These are phyloP conservation scores for Yarrowia galli DNA, from an alignment of 1,139 yeast genomes.

Conservation along the genomic window DNA sequence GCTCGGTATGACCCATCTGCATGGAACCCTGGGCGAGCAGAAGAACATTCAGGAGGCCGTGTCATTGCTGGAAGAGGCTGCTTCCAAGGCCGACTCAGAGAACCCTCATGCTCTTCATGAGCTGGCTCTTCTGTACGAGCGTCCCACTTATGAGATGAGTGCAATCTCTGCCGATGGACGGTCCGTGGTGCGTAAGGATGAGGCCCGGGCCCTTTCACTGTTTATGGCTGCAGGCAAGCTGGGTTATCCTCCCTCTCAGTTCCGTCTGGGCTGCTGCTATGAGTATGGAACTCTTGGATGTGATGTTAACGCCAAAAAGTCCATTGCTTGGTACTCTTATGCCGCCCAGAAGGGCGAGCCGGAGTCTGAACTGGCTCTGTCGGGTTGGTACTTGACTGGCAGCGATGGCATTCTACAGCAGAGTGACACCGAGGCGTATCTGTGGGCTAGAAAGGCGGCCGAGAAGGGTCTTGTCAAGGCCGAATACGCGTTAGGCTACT, in stretches of 20 bases:
- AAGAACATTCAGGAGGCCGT: conserved; percentile 59
- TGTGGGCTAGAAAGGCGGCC: conserved; percentile 90
- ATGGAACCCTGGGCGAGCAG: conserved; percentile 57
- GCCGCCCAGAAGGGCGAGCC: conserved; percentile 79
- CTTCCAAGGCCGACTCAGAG: conserved; percentile 54
- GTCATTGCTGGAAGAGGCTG: conserved; percentile 64
- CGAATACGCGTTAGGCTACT: conserved; percentile 82
- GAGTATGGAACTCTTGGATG: conserved; percentile 83
- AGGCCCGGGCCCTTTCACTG: conserved; percentile 67
- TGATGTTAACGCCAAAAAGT: conserved; percentile 69
- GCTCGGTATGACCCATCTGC: conserved; percentile 66
- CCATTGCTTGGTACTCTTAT: conserved; percentile 88
- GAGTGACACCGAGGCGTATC: conserved; percentile 78
- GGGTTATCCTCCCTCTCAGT: conserved; percentile 82
- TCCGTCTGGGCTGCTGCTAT: conserved; percentile 83
- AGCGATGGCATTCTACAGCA: conserved; percentile 72
- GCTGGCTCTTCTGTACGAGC: conserved; percentile 75
- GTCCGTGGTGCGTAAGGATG: conserved; percentile 52
- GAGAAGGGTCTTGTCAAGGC: conserved; percentile 83
- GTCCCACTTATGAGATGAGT: conserved; percentile 54
- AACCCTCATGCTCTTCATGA: conserved; percentile 67
- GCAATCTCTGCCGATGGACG: conserved; percentile 42
- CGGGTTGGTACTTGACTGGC: conserved; percentile 93
- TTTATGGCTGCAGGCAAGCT: conserved; percentile 80
- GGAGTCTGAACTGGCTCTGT: conserved; percentile 85